Conservation (phyloP, 1,284 basidiomycete genomes). For the Tilletia caries region DNA sequence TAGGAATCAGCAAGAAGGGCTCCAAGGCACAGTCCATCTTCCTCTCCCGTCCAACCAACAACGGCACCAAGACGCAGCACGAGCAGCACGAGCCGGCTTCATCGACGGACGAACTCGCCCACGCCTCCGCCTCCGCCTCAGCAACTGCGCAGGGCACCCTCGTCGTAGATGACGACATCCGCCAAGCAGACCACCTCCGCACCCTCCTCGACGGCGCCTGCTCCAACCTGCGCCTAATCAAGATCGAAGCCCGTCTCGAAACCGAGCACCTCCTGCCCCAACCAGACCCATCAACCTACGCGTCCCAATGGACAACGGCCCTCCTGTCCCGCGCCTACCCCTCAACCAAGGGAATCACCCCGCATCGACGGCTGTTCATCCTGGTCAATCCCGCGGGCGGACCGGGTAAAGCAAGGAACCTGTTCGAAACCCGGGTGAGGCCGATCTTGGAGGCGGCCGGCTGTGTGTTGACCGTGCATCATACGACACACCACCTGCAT, state of each 20-base stretch:
- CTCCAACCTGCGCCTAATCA: conserved; percentile 37
- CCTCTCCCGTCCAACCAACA: conserved; percentile 18
- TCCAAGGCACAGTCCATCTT: conserved; percentile 6
- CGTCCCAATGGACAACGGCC: conserved; percentile 24
- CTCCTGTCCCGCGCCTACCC: conserved; percentile 28
- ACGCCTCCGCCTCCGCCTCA: neutral
- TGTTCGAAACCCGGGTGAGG: conserved; percentile 68
- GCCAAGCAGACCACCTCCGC: conserved; percentile 12
- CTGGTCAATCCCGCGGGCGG: conserved; percentile 88
- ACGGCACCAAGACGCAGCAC: too few relatives aligned
- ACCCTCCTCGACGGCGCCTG: conserved; percentile 40
- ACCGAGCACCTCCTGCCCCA: conserved; percentile 22
- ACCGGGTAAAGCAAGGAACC: conserved; percentile 67
- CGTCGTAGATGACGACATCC: too few relatives aligned
- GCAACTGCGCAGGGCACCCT: neutral
- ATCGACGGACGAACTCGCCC: too few relatives aligned
- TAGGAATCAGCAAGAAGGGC: conserved; percentile 16
- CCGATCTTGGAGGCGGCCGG: conserved; percentile 77
- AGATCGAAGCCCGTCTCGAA: conserved; percentile 40
- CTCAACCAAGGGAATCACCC: conserved; percentile 23
- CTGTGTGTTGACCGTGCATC: conserved; percentile 64
- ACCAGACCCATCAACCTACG: conserved; percentile 9
- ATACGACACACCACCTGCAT: conserved; percentile 63
- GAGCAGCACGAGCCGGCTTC: too few relatives aligned
- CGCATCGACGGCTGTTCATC: conserved; percentile 55